Conservation (phyloP, 257 asterid genomes). For the Nemophila menziesii region DNA sequence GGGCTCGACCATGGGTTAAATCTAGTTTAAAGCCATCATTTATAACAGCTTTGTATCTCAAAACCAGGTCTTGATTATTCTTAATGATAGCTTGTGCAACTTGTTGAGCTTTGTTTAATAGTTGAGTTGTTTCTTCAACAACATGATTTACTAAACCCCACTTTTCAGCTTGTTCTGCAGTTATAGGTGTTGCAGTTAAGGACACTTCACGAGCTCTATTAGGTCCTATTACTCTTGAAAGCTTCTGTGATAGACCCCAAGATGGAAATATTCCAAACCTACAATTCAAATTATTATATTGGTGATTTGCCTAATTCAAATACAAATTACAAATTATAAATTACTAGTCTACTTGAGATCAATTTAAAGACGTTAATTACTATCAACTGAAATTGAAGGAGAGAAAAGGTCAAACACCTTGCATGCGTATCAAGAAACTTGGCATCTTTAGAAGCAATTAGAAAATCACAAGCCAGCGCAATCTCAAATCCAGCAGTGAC, state of each 20-base stretch:
- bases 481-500: conserved; percentile 97
- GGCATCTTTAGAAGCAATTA: conserved; percentile 79
- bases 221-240: conserved; percentile 76
- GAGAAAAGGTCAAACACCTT: conserved; percentile 21
- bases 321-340: too few species aligned
- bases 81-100: conserved; percentile 74
- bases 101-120: conserved; percentile 58
- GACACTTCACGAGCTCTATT: conserved; percentile 81
- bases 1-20: conserved; percentile 58
- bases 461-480: conserved; percentile 78
- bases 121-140: conserved; percentile 62
- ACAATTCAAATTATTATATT: conserved; percentile 18
- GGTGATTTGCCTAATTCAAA: too few species aligned
- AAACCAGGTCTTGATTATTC: conserved; percentile 72
- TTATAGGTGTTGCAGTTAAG: conserved; percentile 52
- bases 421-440: conserved; percentile 96
- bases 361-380: too few species aligned
- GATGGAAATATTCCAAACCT: conserved; percentile 99
- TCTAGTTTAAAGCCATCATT: conserved; percentile 77
- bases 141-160: conserved; percentile 96
- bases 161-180: conserved; percentile 80
- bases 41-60: conserved; percentile 68
- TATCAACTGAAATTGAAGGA: not conserved
- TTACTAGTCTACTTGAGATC: too few species aligned
- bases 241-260: conserved; percentile 97